Evolutionary conservation across 2,329 filamentous ascomycete species (phyloP).

Genomic region (Dothistroma pini): DNA sequence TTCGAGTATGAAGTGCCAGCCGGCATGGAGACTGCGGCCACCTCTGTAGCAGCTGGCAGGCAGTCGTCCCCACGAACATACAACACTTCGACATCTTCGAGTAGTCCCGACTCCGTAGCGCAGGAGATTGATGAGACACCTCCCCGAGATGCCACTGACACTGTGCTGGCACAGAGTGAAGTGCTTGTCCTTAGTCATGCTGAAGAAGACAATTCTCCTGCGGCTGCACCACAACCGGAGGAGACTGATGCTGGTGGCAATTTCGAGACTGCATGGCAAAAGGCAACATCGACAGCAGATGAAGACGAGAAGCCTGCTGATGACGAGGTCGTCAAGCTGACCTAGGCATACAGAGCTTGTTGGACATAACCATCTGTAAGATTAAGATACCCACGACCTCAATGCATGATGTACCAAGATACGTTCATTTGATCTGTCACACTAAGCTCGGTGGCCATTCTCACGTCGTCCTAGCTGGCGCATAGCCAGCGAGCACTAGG

Average conservation of each 20-base stretch:
- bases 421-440: neutral
- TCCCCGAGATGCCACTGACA: constrained; percentile 10
- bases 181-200: constrained; percentile 18
- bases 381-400: neutral
- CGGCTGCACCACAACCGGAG: neutral
- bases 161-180: constrained; percentile 21
- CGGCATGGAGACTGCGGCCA: neutral
- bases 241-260: constrained; percentile 6
- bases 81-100: constrained; percentile 9
- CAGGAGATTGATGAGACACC: constrained; percentile 15
- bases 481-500: neutral
- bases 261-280: constrained; percentile 23
- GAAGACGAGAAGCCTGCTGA: constrained; percentile 2
- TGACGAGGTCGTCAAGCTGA: constrained; percentile 9
- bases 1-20: constrained; percentile 54
- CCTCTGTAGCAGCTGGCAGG: constrained; percentile 5
- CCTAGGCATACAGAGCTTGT: neutral
- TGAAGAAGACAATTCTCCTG: constrained; percentile 11
- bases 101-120: constrained; percentile 15
- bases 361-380: neutral
- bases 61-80: neutral
- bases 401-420: neutral
- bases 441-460: neutral
- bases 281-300: constrained; percentile 12
- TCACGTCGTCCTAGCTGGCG: no score